Conservation (phyloP, 2,329 filamentous ascomycete species). For the Xylaria arbuscula region DNA sequence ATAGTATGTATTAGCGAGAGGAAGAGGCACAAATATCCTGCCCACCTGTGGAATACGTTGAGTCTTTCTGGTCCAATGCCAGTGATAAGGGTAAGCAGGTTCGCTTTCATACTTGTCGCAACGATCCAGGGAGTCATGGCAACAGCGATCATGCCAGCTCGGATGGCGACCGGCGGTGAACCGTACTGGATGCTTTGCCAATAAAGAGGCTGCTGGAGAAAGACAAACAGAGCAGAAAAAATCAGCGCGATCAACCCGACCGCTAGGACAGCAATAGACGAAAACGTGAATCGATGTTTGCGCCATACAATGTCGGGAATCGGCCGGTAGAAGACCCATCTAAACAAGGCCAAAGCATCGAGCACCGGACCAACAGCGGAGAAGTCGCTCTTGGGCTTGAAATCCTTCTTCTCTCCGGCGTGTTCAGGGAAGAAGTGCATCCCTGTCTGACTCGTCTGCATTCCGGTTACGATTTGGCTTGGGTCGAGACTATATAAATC, state of each 20-base stretch:
- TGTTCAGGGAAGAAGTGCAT: slow-evolving; percentile 81
- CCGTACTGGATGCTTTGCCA: slow-evolving; percentile 88
- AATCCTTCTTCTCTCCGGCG: slow-evolving; percentile 65
- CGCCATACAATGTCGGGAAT: slow-evolving; percentile 78
- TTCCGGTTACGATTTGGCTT: slow-evolving; percentile 58
- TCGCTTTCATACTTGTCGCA: slow-evolving; percentile 89
- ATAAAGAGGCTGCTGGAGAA: slow-evolving; percentile 88
- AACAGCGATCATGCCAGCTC: slow-evolving; percentile 91
- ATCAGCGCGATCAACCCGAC: slow-evolving; percentile 74
- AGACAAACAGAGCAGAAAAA: slow-evolving; percentile 84
- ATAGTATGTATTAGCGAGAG: slow-evolving; percentile 85
- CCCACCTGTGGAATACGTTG: slow-evolving; percentile 94
- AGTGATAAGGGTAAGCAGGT: slow-evolving; percentile 83
- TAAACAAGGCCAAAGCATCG: slow-evolving; percentile 81
- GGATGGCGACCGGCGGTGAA: slow-evolving; percentile 87
- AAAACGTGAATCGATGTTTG: slow-evolving; percentile 79
- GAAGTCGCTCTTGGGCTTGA: slow-evolving; percentile 75
- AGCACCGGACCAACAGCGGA: slow-evolving; percentile 81
- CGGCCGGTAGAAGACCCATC: slow-evolving; percentile 90
- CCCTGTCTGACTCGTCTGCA: slow-evolving; percentile 64
- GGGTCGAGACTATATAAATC: slow-evolving; percentile 63
- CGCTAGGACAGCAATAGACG: slow-evolving; percentile 77
- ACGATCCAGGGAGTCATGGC: slow-evolving; percentile 94
- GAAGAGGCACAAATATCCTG: slow-evolving; percentile 85
- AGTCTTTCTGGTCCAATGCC: slow-evolving; percentile 92